These are phyloP conservation scores for Pseudoturritis turrita DNA, from an alignment of 345 rosid species.

Conservation along the genomic window DNA sequence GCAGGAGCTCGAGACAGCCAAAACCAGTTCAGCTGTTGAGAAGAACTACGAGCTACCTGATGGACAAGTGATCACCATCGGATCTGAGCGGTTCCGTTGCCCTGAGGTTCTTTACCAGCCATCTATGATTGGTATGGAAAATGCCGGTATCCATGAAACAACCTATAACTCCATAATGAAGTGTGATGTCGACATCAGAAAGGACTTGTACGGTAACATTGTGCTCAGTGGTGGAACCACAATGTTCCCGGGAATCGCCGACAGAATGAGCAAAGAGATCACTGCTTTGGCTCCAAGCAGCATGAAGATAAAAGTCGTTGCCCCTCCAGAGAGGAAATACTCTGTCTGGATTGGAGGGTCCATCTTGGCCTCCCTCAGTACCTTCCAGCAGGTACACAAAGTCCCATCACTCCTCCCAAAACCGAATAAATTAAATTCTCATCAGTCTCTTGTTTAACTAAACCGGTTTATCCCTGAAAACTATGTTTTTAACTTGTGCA, in stretches of 20 bases:
- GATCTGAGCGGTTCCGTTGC: constrained; percentile 88
- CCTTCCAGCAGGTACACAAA: constrained; percentile 79
- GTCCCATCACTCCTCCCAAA: constrained; percentile 2
- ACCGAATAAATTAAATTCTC: background rate
- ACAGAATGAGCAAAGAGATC: constrained; percentile 94
- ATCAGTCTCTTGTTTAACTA: background rate
- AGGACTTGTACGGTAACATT: constrained; percentile 83
- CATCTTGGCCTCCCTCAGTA: constrained; percentile 88
- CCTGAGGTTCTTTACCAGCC: constrained; percentile 98
- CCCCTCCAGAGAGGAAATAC: constrained; percentile 90
- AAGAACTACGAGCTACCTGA: constrained; percentile 88
- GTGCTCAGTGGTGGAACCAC: constrained; percentile 96
- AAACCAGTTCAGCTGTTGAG: constrained; percentile 79
- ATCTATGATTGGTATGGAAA: constrained; percentile 94
- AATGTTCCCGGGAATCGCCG: constrained; percentile 87
- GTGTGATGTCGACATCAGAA: constrained; percentile 90
- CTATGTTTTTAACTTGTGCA: constrained; percentile 28
- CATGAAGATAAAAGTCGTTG: constrained; percentile 95
- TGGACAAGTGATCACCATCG: constrained; percentile 91
- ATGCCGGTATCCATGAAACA: constrained; percentile 88
- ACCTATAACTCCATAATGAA: constrained; percentile 94
- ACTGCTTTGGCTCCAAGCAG: constrained; percentile 91
- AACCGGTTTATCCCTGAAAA: background rate
- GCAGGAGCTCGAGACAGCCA: constrained; percentile 89
- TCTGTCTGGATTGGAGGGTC: constrained; percentile 97